These are phyloP conservation scores for Cardamine occulta DNA, from an alignment of 345 rosid genomes.

Conservation along the genomic window DNA sequence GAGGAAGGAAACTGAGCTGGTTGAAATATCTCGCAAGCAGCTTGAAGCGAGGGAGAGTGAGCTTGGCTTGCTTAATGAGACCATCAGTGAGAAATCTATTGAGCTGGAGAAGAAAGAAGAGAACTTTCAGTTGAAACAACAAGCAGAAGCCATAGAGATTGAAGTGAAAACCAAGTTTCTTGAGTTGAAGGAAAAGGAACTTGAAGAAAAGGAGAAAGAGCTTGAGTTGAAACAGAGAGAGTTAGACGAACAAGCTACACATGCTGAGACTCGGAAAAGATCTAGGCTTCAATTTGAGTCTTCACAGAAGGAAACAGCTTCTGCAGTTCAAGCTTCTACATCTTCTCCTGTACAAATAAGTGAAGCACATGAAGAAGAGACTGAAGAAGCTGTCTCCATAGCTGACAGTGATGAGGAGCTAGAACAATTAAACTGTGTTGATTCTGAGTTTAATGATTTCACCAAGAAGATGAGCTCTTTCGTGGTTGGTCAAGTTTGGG, in stretches of 20 bases:
- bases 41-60: conserved; percentile 24
- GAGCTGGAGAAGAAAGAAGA: conserved; percentile 12
- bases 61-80: conserved; percentile 9
- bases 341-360: conserved; percentile 9
- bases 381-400: conserved; percentile 23
- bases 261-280: conserved; percentile 14
- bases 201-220: conserved; percentile 9
- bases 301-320: neutral
- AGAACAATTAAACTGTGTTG: conserved; percentile 43
- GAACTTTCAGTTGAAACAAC: conserved; percentile 30
- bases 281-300: neutral
- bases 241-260: neutral
- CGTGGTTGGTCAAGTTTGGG: conserved; percentile 70
- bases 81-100: neutral
- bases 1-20: conserved; percentile 1
- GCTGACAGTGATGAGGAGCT: conserved; percentile 20
- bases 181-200: conserved; percentile 21
- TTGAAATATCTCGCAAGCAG: conserved; percentile 1
- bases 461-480: conserved; percentile 54
- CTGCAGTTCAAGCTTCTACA: neutral
- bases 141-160: neutral
- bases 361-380: conserved; percentile 16
- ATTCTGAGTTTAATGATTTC: conserved; percentile 76
- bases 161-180: neutral
- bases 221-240: conserved; percentile 3